Conservation (phyloP, 352 stramenopile genomes). For the Phytophthora foliorum region DNA sequence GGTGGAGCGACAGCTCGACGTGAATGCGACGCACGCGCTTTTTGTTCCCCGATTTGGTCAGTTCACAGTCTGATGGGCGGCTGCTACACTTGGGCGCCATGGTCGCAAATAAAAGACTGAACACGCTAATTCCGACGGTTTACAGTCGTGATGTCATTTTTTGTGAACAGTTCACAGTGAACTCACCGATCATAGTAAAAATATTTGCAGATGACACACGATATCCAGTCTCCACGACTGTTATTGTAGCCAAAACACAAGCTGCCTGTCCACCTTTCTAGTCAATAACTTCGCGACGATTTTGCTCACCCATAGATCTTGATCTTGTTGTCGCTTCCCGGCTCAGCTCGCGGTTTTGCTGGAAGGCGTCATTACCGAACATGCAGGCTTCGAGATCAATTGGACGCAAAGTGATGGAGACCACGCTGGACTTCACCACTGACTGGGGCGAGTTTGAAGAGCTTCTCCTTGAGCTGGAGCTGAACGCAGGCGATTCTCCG, state of each 20-base stretch:
- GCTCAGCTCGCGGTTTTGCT: slow-evolving; percentile 11
- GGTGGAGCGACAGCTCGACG: slow-evolving; percentile 37
- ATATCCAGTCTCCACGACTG: not conserved
- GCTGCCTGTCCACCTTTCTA: not conserved
- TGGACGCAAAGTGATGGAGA: not conserved
- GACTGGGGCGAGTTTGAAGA: slow-evolving; percentile 10
- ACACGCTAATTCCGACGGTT: too few relatives aligned
- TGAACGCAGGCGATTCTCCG: not conserved
- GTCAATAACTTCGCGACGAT: slow-evolving; percentile 6
- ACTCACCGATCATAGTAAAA: too few relatives aligned
- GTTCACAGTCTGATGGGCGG: not conserved
- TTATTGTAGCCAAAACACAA: not conserved
- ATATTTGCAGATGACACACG: too few relatives aligned
- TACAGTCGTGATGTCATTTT: too few relatives aligned
- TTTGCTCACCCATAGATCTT: not conserved
- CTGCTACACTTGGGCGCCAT: too few relatives aligned
- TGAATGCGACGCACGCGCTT: slow-evolving; percentile 24
- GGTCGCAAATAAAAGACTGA: too few relatives aligned
- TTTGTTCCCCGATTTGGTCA: slow-evolving; percentile 1
- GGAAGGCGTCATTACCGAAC: slow-evolving; percentile 21
- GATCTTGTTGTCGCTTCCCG: not conserved
- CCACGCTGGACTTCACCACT: not conserved
- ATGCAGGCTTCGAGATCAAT: not conserved
- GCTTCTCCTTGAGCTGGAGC: not conserved
- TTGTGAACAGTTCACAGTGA: too few relatives aligned